Evolutionary conservation across 495 filamentous ascomycete species (phyloP).

Genomic region (Penicillium subrubescens): DNA sequence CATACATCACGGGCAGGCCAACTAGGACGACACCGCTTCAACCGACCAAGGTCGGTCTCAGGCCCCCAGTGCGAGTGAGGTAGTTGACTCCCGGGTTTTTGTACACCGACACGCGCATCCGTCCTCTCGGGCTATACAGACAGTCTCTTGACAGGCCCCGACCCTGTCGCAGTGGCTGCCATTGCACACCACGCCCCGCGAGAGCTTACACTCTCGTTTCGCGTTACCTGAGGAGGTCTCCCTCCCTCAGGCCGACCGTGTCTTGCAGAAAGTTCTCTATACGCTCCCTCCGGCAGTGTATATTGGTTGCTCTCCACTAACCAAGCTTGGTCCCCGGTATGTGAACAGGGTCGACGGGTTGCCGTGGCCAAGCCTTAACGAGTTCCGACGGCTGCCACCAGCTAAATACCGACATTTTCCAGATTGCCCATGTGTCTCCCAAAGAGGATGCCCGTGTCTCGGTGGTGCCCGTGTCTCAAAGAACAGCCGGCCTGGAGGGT

Average conservation of each 20-base stretch:
- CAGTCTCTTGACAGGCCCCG: too few species aligned
- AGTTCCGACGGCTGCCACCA: slow-evolving; percentile 15
- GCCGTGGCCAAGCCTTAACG: slow-evolving; percentile 19
- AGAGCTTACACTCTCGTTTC: too few species aligned
- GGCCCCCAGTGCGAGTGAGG: too few species aligned
- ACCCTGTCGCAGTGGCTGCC: too few species aligned
- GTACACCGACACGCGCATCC: too few species aligned
- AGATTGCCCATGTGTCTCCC: slow-evolving; percentile 17
- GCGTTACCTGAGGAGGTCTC: slow-evolving; percentile 17
- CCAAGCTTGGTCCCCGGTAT: slow-evolving; percentile 19
- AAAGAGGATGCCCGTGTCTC: slow-evolving; percentile 19
- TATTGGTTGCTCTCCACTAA: slow-evolving; percentile 18
- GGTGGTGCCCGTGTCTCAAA: slow-evolving; percentile 14
- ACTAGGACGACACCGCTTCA: too few species aligned
- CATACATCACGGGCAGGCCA: too few species aligned
- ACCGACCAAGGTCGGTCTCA: too few species aligned
- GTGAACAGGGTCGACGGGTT: slow-evolving; percentile 10
- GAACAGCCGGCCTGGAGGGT: slow-evolving; percentile 8
- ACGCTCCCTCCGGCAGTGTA: slow-evolving; percentile 18
- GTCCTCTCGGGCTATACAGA: too few species aligned
- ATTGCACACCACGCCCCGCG: too few species aligned
- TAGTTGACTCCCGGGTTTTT: too few species aligned
- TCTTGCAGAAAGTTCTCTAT: slow-evolving; percentile 19
- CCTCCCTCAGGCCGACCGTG: slow-evolving; percentile 16
- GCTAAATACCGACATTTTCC: slow-evolving; percentile 15